Evolutionary conservation across 1,284 basidiomycete species (phyloP), one percentile per base, ranked within the genome.

Genomic region (Pterulicium gracile): DNA sequence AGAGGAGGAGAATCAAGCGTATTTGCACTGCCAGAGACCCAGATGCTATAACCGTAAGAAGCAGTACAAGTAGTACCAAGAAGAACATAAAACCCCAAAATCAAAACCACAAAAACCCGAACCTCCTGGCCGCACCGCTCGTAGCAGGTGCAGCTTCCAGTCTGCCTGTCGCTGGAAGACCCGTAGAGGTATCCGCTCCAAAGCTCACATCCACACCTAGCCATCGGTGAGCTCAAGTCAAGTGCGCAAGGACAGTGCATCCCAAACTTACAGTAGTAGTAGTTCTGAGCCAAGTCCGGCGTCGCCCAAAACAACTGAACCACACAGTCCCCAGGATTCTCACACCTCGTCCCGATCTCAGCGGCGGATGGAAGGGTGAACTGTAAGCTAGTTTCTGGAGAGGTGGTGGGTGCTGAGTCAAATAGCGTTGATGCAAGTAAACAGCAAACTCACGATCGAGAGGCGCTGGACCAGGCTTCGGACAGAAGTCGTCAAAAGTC

Each of bases 401-500:
- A 41, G n/a, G 13, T 41, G 10, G 7, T 19, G 18, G 18, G n/a
- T 7, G 7, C 13, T 10, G 18, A 20, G 10, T 15, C n/a, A 19
- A 10, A 10, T 15, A 10, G 7, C 10, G 7, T 41, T 19, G 10
- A 32, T 10, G 27, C 10, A 32, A 32, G 19, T 10, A 43, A 17
- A 10, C 13, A 43, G 42, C 18, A 19, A 4, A 32, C 21, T 22
- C 44, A 45, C 43, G 47, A 39, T 48, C 47, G 14, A 41, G 22
- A 13, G 46, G 46, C n/a, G 42, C 24, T 1, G 14, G 13, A 17
- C 46, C 46, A 20, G 42, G 12, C 1, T 19, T 43, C 3, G 43
- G 47, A 24, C 47, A 48, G 43, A 48, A 45, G 35, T 48, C 43
- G 36, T 35, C 43, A 23, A 48, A 48, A 15, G 47, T 48, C 43